Evolutionary conservation across 805 yeast species (phyloP), one percentile per base, ranked within the genome.

Genomic region (Pichia sporocuriosa): DNA sequence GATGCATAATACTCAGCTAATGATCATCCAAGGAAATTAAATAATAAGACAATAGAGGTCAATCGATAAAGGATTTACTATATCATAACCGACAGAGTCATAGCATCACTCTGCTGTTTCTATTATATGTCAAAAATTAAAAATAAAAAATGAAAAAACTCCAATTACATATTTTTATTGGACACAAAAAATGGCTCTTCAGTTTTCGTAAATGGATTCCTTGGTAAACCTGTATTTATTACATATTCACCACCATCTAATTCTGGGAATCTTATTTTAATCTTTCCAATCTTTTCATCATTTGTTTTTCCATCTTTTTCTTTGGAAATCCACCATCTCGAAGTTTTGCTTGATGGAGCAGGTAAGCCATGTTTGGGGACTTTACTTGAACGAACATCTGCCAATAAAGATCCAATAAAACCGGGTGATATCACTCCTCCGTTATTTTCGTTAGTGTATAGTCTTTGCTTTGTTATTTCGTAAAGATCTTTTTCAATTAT

Each of bases 311-410:
- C 30, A n/a, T 32, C 42, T 44, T 72, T 70, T 0, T 93, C 90
- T 10, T 80, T 81, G 12, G 82, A 81, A 15, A 86, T 69, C 98
- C 98, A 93, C 98, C 98, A 93, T 59, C 86, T 85, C 3, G 53
- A 46, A 8, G 28, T 25, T 19, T 72, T 66, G 12, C 68, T 62
- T 44, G 95, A 82, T 13, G 98, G 98, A 1, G 96, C 85, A 4
- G 97, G 96, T 40, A 89, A 67, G 7, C 72, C 73, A 42, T 54
- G 62, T 4, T 57, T 60, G 29, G 55, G 44, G 17, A 55, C 45
- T 26, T 52, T 52, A 19, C 54, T 52, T 1, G 51, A 40, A 33
- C 43, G 47, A 46, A 32, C 29, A 40, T 53, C 43, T 21, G 31
- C 10, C 43, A 39, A 21, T 13, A 46, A 22, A 6, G 32, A 45